Evolutionary conservation across 2,329 filamentous ascomycete genomes (phyloP), one percentile per base, ranked within the genome.

Genomic region (Nothopassalora personata): DNA sequence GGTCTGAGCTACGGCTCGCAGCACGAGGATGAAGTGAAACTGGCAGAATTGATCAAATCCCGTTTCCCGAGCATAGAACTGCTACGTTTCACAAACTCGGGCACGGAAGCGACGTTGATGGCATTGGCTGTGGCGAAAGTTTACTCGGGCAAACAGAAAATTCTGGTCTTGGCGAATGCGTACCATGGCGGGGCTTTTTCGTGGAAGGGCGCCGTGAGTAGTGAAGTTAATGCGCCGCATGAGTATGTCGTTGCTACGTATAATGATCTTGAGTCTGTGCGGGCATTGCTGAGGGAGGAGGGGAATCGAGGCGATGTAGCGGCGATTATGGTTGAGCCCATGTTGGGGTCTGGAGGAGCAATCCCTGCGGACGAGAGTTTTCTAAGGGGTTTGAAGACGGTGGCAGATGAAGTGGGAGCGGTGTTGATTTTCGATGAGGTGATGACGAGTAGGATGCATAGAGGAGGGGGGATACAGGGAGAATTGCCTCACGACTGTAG

Each of bases 391-490:
- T 71, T 87, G 4, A 80, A 81, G 48, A 70, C 75, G 0, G 73
- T 76, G 5, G 79, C 83, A 1, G 74, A 71, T 31, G 72, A 79
- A 67, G 71, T 76, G 0, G 81, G 80, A 1, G 82, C 82, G 0
- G 59, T 90, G 0, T 80, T 90, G 63, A 84, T 90, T 36, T 74
- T 88, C 13, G 87, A 90, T 68, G 87, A 90, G 72, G 86, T 90
- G 5, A 86, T 88, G 81, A 88, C 86, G 0, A 86, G 83, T 3
- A 78, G 86, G 1, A 72, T 88, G 30, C 72, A 76, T 18, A 74
- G 75, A 1, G 73, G 77, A 6, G 85, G 86, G 13, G 66, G 66
- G 3, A 58, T 68, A 6, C 66, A 68, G 0, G 69, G 85, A 3
- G 76, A 79, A 5, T 67, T 71, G 1, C 60, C 73, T 23, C 59